These are phyloP conservation scores for Elsinoe ampelina DNA, from an alignment of 2,329 filamentous ascomycete genomes.

Conservation along the genomic window DNA sequence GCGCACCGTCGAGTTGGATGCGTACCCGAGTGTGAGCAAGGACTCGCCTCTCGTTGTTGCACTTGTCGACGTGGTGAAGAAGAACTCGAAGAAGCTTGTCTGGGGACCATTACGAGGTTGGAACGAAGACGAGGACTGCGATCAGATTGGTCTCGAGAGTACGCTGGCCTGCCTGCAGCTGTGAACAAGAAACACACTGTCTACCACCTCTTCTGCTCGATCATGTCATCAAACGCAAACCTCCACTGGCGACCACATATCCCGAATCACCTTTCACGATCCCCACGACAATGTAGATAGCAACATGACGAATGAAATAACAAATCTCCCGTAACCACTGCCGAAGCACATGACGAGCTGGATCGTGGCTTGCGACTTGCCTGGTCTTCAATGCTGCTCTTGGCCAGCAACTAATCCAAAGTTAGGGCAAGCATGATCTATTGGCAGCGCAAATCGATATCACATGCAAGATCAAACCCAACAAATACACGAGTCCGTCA, in stretches of 20 bases:
- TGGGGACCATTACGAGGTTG: constrained; percentile 63
- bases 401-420: neutral
- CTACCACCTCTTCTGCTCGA: neutral
- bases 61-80: constrained; percentile 45
- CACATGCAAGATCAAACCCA: constrained; percentile 1
- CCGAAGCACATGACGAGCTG: neutral
- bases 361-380: neutral
- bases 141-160: constrained; percentile 16
- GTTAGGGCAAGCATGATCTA: neutral
- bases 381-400: neutral
- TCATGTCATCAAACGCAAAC: neutral
- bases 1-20: constrained; percentile 58
- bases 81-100: constrained; percentile 44
- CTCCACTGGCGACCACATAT: no score
- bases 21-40: constrained; percentile 55
- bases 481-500: neutral
- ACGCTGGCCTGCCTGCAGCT: constrained; percentile 17
- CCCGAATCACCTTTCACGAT: no score
- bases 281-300: neutral
- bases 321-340: neutral
- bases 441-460: neutral
- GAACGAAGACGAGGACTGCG: constrained; percentile 43
- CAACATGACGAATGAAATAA: neutral
- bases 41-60: constrained; percentile 55
- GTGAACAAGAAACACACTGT: neutral